Conservation (phyloP, 345 rosid species). For the Noccaea bulbosa region DNA sequence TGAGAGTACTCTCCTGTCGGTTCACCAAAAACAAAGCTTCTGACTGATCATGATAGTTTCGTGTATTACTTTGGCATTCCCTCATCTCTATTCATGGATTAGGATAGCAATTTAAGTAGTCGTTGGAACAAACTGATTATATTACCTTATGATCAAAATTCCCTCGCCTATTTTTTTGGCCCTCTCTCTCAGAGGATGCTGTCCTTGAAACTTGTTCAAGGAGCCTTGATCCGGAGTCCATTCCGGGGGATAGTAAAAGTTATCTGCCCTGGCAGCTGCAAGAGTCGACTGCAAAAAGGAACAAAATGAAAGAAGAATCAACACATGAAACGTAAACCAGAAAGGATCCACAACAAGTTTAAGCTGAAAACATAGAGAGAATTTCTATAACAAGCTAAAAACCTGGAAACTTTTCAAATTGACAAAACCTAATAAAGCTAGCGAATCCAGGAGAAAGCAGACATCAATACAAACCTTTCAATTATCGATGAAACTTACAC, state of each 20-base stretch:
- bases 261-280: slow-evolving; percentile 97
- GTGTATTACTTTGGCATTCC: not conserved
- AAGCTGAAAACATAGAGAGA: too few relatives aligned
- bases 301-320: slow-evolving; percentile 12
- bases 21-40: slow-evolving; percentile 1
- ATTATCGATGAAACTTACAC: not conserved
- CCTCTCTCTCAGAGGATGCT: slow-evolving; percentile 94
- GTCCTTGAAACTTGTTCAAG: slow-evolving; percentile 96
- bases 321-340: slow-evolving; percentile 9
- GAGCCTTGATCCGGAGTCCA: slow-evolving; percentile 94
- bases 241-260: slow-evolving; percentile 97
- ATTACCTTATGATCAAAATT: slow-evolving; percentile 85
- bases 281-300: slow-evolving; percentile 74
- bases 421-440: not conserved
- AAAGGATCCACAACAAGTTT: not conserved
- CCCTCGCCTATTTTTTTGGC: slow-evolving; percentile 92
- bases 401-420: not conserved
- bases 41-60: slow-evolving; percentile 3
- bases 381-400: slow-evolving; percentile 17
- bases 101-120: not conserved
- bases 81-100: not conserved
- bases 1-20: not conserved
- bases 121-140: not conserved
- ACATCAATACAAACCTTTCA: not conserved
- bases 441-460: not conserved